These are phyloP conservation scores for Fusarium sp. DNA, from an alignment of 2,329 filamentous ascomycete genomes.

Conservation along the genomic window DNA sequence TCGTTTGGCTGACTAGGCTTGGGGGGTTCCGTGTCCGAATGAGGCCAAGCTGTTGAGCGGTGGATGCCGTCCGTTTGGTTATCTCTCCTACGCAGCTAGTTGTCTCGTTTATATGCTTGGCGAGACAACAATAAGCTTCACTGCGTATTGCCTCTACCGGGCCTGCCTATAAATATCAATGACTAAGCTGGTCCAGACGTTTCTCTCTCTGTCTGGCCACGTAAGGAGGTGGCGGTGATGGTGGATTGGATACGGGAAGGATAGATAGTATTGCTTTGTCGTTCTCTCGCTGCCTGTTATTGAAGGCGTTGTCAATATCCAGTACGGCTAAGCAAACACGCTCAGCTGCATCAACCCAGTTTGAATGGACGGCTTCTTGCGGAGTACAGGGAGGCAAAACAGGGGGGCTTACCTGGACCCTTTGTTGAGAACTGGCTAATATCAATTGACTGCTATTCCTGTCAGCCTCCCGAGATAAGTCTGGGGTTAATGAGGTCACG, in stretches of 20 bases:
- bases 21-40: neutral
- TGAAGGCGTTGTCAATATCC: neutral
- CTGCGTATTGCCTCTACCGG: neutral
- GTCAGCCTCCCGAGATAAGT: slow-evolving; percentile 5
- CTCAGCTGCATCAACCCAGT: neutral
- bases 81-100: slow-evolving; percentile 2
- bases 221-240: slow-evolving; percentile 15
- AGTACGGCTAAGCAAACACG: neutral
- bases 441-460: neutral
- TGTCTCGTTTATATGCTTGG: slow-evolving; percentile 12
- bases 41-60: neutral
- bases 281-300: slow-evolving; percentile 2
- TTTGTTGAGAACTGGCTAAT: neutral
- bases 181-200: slow-evolving; percentile 9
- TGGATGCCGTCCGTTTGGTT: slow-evolving; percentile 8
- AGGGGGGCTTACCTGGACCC: neutral
- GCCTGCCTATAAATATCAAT: slow-evolving; percentile 2
- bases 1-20: neutral
- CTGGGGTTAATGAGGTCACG: neutral
- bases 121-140: slow-evolving; percentile 1
- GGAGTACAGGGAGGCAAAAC: neutral
- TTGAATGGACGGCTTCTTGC: neutral
- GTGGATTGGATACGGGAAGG: neutral
- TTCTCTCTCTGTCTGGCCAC: neutral
- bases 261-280: slow-evolving; percentile 1